Evolutionary conservation across 306 rosid genomes (phyloP).

Genomic region (Cajanus cajan): DNA sequence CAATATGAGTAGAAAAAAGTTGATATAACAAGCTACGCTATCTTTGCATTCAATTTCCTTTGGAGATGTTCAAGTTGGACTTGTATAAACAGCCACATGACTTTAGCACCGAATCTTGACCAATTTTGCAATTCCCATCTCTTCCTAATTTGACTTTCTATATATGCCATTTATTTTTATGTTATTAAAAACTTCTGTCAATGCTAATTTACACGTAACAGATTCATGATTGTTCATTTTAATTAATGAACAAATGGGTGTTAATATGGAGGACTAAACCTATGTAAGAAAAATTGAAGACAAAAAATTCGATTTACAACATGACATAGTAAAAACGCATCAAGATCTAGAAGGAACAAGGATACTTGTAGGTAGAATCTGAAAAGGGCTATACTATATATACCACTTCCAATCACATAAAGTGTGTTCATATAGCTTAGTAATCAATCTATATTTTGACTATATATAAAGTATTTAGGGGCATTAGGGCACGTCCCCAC

Average conservation of each 20-base stretch:
- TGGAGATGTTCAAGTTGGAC: slow-evolving; percentile 17
- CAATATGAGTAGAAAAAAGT: neutral
- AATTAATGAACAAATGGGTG: neutral
- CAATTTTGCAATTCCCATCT: neutral
- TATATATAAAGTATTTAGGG: slow-evolving; percentile 6
- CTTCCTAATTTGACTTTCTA: slow-evolving; percentile 23
- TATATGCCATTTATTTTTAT: slow-evolving; percentile 14
- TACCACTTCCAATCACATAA: slow-evolving; percentile 28
- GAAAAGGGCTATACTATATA: slow-evolving; percentile 4
- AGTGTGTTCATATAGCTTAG: slow-evolving; percentile 23
- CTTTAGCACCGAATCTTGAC: slow-evolving; percentile 25
- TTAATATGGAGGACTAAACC: neutral
- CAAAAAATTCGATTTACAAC: neutral
- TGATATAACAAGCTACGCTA: neutral
- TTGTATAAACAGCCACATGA: neutral
- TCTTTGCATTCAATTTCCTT: neutral
- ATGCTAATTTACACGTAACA: neutral
- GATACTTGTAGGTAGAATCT: slow-evolving; percentile 36
- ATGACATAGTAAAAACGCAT: neutral
- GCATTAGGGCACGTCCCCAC: slow-evolving; percentile 4
- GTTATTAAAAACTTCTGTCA: neutral
- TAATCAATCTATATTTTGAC: slow-evolving; percentile 33
- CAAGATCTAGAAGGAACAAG: slow-evolving; percentile 34
- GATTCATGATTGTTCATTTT: neutral
- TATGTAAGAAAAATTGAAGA: neutral